Base-by-base conservation (phyloP, 192 early-diverging fungal genomes). In the Cladochytrium replicatum region DNA sequence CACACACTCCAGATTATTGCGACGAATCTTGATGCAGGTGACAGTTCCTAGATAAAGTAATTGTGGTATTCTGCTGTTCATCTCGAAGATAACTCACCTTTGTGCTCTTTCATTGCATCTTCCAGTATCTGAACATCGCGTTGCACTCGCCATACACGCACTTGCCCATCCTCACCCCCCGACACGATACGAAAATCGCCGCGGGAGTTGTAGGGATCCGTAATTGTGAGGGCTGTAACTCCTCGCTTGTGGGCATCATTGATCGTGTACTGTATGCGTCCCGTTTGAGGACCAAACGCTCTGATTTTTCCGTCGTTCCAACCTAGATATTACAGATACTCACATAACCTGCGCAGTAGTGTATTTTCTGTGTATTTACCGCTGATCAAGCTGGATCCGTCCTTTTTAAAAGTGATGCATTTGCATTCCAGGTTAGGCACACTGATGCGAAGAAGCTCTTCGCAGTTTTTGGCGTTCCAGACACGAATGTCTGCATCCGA, bases 251-350 rank as follows among this genome's bases (percentile, higher is more conserved):
- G 75, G 0, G 75, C 75, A 44, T 78, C 75, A 29, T 67, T 54
- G 43, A 78, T 75, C 52, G 67, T 72, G 41, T 68, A 78, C 54
- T 78, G 75, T 27, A 78, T 46, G 11, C 75, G 69, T 3, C 75
- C 75, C 38, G 52, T 65, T 43, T 78, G 75, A 7, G 75, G 75
- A 5, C 75, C 75, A 60, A 78, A 78, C 6, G 75, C 75, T 11
- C 75, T 55, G 51, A 78, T 78, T 43, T 78, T 78, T 13, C 75
- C 75, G 50, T 78, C 75, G 43, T 66, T 75, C 75, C 75, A 78
- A 2, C 75, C 75, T 47, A 49, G n/a, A n/a, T n/a, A n/a, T n/a
- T n/a, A n/a, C n/a, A n/a, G n/a, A n/a, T n/a, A n/a, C 15, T 3
- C 29, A 57, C 26, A 57, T 9, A 58, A 57, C 23, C 38, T 24